Evolutionary conservation across 768 basidiomycete genomes (phyloP), one percentile per base, ranked within the genome.

Genomic region (Leccinum barrowsii): DNA sequence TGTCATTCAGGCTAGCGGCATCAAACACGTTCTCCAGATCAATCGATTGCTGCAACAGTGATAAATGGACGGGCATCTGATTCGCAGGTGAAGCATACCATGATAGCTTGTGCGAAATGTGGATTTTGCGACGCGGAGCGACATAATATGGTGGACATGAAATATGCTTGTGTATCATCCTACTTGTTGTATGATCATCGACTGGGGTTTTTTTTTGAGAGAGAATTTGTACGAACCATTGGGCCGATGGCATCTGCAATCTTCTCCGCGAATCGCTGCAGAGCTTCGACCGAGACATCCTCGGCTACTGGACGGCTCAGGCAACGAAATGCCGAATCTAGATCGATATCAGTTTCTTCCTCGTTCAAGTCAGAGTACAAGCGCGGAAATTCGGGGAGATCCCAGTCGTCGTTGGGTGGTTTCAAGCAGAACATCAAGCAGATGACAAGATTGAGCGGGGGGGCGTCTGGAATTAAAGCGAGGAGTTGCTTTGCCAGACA

Each of bases 371-470:
- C 82, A 2, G 87, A 79, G 62, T 85, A 83, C 22, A 90, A 67
- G 67, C 86, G 82, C 0, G 90, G 89, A 64, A 91, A 92, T 11
- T 84, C 83, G 2, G 83, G 83, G 26, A 82, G 73, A 58, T 90
- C 88, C 89, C 89, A 92, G 57, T 92, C 89, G n/a, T 90, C 86
- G 59, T 84, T 82, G 11, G 82, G 75, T 0, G 88, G 88, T 66
- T 92, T 92, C 50, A 92, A 75, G 67, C 89, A 90, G 64, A 91
- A 87, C 81, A 91, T 86, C 22, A 92, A 76, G 26, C 86, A 80
- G 40, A 88, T 79, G 51, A 88, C 78, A 13, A 90, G 80, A 6
- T 82, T 75, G 5, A 92, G 78, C 1, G 85, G 77, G 1, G 89
- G 87, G 0, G 85, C 74, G 46, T 84, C 77, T 10, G 86, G 83